Percentiles rank a stretch among this genome's conserved stretches.
phyloP scores from a whole-genome alignment of 768 basidiomycete genomes.

The Scleroderma bovista region DNA sequence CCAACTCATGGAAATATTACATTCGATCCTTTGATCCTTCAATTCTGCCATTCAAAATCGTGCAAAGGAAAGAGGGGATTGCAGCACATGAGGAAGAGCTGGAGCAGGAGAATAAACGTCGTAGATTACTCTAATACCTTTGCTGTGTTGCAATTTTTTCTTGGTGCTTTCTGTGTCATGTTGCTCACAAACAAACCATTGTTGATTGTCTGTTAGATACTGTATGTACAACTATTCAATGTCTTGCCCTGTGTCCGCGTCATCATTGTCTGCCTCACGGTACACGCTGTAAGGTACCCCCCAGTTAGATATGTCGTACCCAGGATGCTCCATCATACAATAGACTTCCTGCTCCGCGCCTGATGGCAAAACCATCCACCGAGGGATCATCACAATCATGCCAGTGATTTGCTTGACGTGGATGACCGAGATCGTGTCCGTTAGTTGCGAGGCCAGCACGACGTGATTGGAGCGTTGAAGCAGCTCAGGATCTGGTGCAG shows the following conservation, averaged over 20 bases:
- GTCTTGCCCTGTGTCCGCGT: background rate
- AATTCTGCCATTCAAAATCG: too few species aligned
- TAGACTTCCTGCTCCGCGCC: background rate
- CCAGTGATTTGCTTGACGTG: background rate
- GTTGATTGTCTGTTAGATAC: too few species aligned
- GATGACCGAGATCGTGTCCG: background rate
- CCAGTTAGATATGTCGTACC: conserved; percentile 1
- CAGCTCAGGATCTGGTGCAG: background rate
- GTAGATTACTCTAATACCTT: too few species aligned
- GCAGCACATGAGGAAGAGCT: too few species aligned
- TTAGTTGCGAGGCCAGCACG: background rate
- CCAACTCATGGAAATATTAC: too few species aligned
- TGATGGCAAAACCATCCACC: background rate
- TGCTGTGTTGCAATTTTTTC: background rate
- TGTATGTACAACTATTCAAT: background rate
- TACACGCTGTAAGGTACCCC: background rate
- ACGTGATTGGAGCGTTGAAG: conserved; percentile 1
- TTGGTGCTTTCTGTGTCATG: background rate
- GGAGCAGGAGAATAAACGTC: too few species aligned
- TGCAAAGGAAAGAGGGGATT: too few species aligned
- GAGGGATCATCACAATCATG: conserved; percentile 4
- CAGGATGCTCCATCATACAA: conserved; percentile 7
- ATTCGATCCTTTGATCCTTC: too few species aligned
- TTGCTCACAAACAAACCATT: background rate
- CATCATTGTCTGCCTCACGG: background rate